These are phyloP conservation scores for Hammondia hammondi DNA, from an alignment of 169 alveolate species.

Conservation along the genomic window DNA sequence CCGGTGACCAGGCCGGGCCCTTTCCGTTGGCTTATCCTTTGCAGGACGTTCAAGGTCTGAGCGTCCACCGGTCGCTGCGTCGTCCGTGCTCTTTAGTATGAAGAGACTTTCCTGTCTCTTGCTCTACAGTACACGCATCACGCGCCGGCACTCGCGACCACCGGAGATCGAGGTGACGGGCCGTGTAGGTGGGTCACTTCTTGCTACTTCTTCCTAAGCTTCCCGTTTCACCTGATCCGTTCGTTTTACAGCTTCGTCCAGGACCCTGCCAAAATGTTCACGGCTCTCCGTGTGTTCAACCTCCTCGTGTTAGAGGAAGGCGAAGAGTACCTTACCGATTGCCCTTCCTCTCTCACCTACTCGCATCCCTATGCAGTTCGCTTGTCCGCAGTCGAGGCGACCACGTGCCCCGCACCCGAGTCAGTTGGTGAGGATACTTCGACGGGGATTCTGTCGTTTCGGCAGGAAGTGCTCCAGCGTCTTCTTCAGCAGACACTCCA, in stretches of 20 bases:
- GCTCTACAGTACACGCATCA: neutral
- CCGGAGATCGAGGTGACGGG: neutral
- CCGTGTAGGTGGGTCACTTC: neutral
- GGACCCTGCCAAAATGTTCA: neutral
- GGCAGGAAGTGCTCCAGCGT: conserved; percentile 10
- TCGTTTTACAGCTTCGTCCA: neutral
- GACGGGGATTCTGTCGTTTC: neutral
- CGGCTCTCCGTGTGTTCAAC: conserved; percentile 44
- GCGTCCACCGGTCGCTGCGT: too few species aligned
- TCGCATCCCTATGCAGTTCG: conserved; percentile 39
- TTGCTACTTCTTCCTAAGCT: neutral
- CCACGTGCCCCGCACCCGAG: neutral
- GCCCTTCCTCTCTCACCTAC: conserved; percentile 16
- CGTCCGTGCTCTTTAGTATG: neutral
- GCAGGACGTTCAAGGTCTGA: too few species aligned
- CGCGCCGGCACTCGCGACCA: neutral
- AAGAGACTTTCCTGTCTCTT: neutral
- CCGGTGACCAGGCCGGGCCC: neutral
- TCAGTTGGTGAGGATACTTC: neutral
- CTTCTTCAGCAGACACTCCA: conserved; percentile 35
- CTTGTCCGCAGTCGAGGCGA: conserved; percentile 15
- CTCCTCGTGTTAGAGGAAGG: conserved; percentile 62
- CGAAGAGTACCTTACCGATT: conserved; percentile 51
- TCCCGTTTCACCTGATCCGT: neutral
- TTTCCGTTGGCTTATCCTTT: too few species aligned